phyloP scores from a whole-genome alignment of 2,329 filamentous ascomycete species.

The Podosphaera leucotricha region DNA sequence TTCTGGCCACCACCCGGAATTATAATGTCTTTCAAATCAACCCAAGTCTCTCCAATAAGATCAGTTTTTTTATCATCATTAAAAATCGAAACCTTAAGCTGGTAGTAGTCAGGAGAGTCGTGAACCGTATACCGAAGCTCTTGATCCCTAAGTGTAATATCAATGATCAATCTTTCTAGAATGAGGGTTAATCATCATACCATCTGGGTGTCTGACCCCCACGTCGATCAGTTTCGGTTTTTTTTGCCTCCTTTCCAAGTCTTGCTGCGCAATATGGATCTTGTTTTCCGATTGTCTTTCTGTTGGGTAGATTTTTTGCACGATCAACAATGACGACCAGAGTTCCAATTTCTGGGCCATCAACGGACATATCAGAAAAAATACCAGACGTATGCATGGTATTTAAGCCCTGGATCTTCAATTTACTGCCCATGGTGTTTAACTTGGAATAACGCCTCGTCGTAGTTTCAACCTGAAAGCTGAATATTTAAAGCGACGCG shows the following conservation, averaged over 20 bases:
- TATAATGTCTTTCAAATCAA: conserved; percentile 61
- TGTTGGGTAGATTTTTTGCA: conserved; percentile 89
- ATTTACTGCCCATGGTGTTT: conserved; percentile 27
- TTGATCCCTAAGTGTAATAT: conserved; percentile 48
- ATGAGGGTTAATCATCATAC: conserved; percentile 27
- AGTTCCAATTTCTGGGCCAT: conserved; percentile 83
- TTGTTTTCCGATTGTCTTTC: conserved; percentile 95
- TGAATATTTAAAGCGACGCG: not conserved
- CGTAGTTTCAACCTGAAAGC: conserved; percentile 1
- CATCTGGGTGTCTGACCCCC: conserved; percentile 91
- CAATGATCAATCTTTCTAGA: not conserved
- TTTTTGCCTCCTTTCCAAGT: conserved; percentile 89
- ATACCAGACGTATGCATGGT: conserved; percentile 72
- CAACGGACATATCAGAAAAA: conserved; percentile 78
- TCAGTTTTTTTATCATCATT: conserved; percentile 98
- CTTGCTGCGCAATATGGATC: conserved; percentile 90
- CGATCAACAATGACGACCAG: conserved; percentile 80
- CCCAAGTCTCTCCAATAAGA: conserved; percentile 81
- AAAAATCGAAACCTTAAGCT: conserved; percentile 86
- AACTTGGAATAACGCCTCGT: not conserved
- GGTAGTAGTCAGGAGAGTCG: conserved; percentile 89
- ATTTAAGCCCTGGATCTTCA: conserved; percentile 31
- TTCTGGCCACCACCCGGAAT: conserved; percentile 74
- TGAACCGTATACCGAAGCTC: conserved; percentile 90
- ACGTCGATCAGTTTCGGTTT: conserved; percentile 80